Evolutionary conservation across 257 asterid species (phyloP).

Genomic region (Fraxinus quadrangulata): DNA sequence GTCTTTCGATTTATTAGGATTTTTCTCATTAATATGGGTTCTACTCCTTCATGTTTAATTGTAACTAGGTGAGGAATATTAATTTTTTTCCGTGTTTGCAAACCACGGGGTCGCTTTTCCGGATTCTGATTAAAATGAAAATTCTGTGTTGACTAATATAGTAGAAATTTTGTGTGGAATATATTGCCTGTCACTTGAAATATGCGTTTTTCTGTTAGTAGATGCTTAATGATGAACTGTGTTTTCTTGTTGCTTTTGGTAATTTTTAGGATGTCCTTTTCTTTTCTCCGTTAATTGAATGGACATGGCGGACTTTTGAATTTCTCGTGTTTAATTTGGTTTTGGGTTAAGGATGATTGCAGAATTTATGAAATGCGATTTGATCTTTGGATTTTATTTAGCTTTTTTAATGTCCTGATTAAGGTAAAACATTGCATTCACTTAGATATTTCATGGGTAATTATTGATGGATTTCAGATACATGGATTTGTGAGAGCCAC

Average conservation of each 20-base stretch:
- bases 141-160: not conserved
- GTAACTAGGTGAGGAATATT: not conserved
- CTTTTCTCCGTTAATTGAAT: not conserved
- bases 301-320: not conserved
- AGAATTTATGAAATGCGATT: not conserved
- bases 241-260: slow-evolving; percentile 9
- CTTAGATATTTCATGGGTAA: not conserved
- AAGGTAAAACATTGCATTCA: not conserved
- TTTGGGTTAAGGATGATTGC: slow-evolving; percentile 1
- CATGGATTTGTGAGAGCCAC: not conserved
- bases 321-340: not conserved
- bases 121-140: too few species aligned
- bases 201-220: not conserved
- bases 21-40: not conserved
- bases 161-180: not conserved
- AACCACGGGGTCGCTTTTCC: not conserved
- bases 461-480: not conserved
- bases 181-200: not conserved
- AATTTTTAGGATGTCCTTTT: slow-evolving; percentile 26
- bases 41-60: not conserved
- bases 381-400: not conserved
- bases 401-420: slow-evolving; percentile 7
- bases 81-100: not conserved
- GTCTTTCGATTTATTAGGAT: not conserved
- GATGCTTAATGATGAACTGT: slow-evolving; percentile 23